Conservation (phyloP, 805 yeast genomes). For the Saccharomyces kudriavzevii region DNA sequence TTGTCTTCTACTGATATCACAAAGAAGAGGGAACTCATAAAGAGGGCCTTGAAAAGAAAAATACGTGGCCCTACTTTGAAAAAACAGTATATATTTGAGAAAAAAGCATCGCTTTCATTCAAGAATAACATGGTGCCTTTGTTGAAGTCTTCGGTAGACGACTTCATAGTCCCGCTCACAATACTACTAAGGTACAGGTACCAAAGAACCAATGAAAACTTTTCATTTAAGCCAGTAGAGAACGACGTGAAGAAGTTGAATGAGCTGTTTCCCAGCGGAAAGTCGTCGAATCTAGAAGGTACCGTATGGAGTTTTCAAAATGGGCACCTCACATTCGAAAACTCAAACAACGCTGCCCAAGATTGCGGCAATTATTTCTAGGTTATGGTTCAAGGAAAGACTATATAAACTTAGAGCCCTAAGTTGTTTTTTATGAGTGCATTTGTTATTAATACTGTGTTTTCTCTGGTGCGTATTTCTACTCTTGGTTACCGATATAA, state of each 20-base stretch:
- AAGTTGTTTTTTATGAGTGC: no score
- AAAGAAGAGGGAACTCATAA: slow-evolving; percentile 11
- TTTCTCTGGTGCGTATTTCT: no score
- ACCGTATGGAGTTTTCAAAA: slow-evolving; percentile 19
- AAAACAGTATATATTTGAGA: neutral
- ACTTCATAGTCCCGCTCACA: slow-evolving; percentile 24
- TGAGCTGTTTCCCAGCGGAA: slow-evolving; percentile 22
- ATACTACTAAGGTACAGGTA: slow-evolving; percentile 24
- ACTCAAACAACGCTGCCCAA: neutral
- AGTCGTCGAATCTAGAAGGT: slow-evolving; percentile 17
- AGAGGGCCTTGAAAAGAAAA: slow-evolving; percentile 5
- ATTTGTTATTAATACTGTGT: neutral
- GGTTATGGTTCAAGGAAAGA: neutral
- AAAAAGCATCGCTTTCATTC: neutral
- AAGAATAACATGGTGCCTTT: slow-evolving; percentile 12
- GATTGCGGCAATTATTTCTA: neutral
- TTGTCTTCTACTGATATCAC: neutral
- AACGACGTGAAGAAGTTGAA: slow-evolving; percentile 10
- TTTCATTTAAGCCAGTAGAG: slow-evolving; percentile 20
- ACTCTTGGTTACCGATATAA: no score
- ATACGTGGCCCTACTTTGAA: neutral
- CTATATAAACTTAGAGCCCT: no score
- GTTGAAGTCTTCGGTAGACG: slow-evolving; percentile 18
- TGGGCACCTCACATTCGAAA: slow-evolving; percentile 1
- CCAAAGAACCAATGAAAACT: slow-evolving; percentile 23